These are phyloP conservation scores for Plectosphaerella plurivora DNA, from an alignment of 2,329 filamentous ascomycete species.

Conservation along the genomic window DNA sequence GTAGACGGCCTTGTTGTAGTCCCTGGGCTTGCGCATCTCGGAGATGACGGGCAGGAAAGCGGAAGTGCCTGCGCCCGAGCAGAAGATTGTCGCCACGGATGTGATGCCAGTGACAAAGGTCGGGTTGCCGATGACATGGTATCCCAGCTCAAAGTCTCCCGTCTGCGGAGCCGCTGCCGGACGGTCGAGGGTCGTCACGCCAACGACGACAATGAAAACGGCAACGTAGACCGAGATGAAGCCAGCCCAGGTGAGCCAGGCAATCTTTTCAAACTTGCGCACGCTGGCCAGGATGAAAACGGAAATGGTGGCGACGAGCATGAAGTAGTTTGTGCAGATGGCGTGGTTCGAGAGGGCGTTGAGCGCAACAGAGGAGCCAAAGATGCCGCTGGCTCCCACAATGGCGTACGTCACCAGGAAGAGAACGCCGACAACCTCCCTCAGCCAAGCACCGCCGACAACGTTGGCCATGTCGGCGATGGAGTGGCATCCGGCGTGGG, in stretches of 20 bases:
- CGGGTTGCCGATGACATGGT: slow-evolving; percentile 49
- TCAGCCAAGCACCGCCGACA: slow-evolving; percentile 45
- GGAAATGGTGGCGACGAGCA: slow-evolving; percentile 45
- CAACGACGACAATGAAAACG: slow-evolving; percentile 54
- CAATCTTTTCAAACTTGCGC: slow-evolving; percentile 56
- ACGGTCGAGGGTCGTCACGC: slow-evolving; percentile 51
- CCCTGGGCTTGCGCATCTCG: slow-evolving; percentile 56
- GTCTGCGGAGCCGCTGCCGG: slow-evolving; percentile 57
- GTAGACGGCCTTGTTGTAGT: slow-evolving; percentile 58
- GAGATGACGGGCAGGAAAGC: slow-evolving; percentile 62
- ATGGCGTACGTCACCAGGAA: slow-evolving; percentile 57
- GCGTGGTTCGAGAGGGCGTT: slow-evolving; percentile 56
- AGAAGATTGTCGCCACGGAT: slow-evolving; percentile 55
- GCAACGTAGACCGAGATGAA: slow-evolving; percentile 55
- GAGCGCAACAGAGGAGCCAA: slow-evolving; percentile 53
- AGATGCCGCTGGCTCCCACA: slow-evolving; percentile 51
- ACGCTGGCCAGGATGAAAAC: slow-evolving; percentile 46
- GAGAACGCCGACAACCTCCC: slow-evolving; percentile 48
- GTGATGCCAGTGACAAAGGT: slow-evolving; percentile 56
- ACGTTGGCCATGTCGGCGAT: slow-evolving; percentile 53
- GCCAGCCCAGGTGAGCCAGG: slow-evolving; percentile 58
- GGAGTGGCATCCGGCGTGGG: slow-evolving; percentile 32
- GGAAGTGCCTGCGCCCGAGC: slow-evolving; percentile 53
- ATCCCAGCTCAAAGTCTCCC: slow-evolving; percentile 56
- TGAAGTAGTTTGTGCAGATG: slow-evolving; percentile 55